Conservation (phyloP, 1,139 yeast species). For the Kodamaea plutei region DNA sequence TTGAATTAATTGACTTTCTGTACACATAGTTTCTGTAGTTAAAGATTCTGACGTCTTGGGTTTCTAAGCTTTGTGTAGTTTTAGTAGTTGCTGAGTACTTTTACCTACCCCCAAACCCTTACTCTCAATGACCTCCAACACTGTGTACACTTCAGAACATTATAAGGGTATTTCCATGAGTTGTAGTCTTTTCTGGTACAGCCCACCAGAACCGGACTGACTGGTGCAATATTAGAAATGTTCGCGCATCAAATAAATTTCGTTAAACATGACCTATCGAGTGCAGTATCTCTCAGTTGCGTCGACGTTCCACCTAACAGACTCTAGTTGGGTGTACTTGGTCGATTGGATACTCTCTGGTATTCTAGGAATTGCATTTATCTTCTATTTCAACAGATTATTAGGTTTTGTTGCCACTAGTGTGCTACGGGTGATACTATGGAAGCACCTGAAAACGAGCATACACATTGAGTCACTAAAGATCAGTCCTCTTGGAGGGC, state of each 20-base stretch:
- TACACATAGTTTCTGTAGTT: not conserved
- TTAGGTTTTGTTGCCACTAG: constrained; percentile 60
- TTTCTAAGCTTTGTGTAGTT: not conserved
- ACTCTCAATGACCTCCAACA: too few relatives aligned
- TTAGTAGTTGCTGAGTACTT: too few relatives aligned
- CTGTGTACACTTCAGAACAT: too few relatives aligned
- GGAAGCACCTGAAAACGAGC: constrained; percentile 56
- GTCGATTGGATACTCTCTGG: constrained; percentile 77
- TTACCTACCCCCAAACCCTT: too few relatives aligned
- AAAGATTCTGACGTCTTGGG: not conserved
- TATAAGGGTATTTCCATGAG: too few relatives aligned
- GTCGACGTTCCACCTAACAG: constrained; percentile 20
- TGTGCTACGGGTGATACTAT: constrained; percentile 50
- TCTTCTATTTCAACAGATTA: constrained; percentile 74
- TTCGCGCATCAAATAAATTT: not conserved
- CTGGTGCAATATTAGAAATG: too few relatives aligned
- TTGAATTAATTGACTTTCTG: too few relatives aligned
- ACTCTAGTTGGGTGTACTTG: constrained; percentile 77
- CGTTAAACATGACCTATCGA: constrained; percentile 19
- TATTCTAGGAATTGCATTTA: constrained; percentile 55
- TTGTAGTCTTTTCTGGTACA: too few relatives aligned
- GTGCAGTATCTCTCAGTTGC: constrained; percentile 23
- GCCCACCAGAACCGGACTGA: too few relatives aligned
- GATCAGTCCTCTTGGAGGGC: constrained; percentile 76
- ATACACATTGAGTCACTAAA: constrained; percentile 69